Percentiles rank a stretch among this genome's conserved stretches.
Conservation (phyloP, 1,284 basidiomycete species). For the Phlebopus sp. region DNA sequence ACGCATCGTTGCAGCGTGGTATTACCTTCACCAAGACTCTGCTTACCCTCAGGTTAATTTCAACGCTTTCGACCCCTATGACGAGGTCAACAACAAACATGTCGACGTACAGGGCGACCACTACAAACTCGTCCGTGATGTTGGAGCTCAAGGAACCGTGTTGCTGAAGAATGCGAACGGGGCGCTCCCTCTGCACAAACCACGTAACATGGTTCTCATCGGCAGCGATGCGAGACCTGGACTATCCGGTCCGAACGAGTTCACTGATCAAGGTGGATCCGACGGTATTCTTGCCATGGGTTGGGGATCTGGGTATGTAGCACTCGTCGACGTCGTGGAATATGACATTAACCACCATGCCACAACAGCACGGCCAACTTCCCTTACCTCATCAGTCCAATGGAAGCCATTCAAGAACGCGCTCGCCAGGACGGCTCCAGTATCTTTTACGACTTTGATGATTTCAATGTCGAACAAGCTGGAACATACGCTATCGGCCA, state of each 20-base stretch:
- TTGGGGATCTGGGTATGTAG: constrained; percentile 55
- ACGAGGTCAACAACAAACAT: constrained; percentile 56
- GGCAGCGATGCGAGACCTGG: constrained; percentile 58
- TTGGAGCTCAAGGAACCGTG: constrained; percentile 69
- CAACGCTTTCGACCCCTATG: constrained; percentile 53
- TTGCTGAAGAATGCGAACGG: constrained; percentile 69
- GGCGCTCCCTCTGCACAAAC: constrained; percentile 51
- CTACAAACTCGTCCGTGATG: constrained; percentile 56
- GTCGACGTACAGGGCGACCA: constrained; percentile 64
- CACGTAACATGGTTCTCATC: constrained; percentile 33
- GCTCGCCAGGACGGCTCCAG: constrained; percentile 32
- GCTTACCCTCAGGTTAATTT: constrained; percentile 60
- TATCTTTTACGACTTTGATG: constrained; percentile 36
- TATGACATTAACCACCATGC: background rate
- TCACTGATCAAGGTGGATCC: constrained; percentile 46
- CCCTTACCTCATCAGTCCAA: constrained; percentile 38
- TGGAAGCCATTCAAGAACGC: constrained; percentile 38
- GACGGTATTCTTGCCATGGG: constrained; percentile 59
- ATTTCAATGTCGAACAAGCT: constrained; percentile 31
- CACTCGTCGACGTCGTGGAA: constrained; percentile 30
- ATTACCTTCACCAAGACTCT: constrained; percentile 61
- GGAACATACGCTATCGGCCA: constrained; percentile 26
- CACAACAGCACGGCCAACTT: constrained; percentile 34
- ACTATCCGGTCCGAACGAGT: constrained; percentile 56
- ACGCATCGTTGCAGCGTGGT: constrained; percentile 63